Base-by-base conservation (phyloP, 2,329 filamentous ascomycete species). In the Talaromyces sp. region DNA sequence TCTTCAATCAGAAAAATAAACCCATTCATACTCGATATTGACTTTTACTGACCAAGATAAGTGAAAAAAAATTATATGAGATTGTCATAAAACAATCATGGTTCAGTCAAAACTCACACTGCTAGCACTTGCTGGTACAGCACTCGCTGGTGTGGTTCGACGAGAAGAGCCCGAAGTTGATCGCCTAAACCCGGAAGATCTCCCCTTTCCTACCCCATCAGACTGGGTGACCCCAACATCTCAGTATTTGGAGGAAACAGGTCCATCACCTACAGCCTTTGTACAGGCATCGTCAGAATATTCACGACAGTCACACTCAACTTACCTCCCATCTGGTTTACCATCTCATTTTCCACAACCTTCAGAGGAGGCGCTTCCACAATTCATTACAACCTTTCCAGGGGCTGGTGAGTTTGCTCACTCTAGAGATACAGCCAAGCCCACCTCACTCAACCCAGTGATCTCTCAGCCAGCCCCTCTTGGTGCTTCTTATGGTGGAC, bases 51-150 rank as follows among this genome's bases (percentile, higher is more conserved):
- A n/a, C 1, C 3, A 31, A 53, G 3, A n/a, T 13, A 45, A 22
- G 8, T 22, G n/a, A 15, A 5, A 4, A 53, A 31, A 19, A 8
- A 19, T 5, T 29, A n/a, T 31, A 31, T 27, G 11, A 8, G 11
- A 8, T 53, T 8, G 27, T 17, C n/a, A 53, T 17, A 31, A 29
- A 27, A 5, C 15, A 54, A 38, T 22, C 7, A 65, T 65, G 63
- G 63, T 54, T 36, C 58, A 65, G 13, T 65, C 63, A 17, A 65
- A 60, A 43, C 56, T 65, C 27, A 49, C 63, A n/a, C 34, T 65
- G 17, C 45, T 65, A 27, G 63, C 58, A 45, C 49, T 65, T 60
- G 63, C 63, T 17, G 38, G 63, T 34, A 34, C 63, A 25, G 63
- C 63, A 8, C 56, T 65, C 31, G 54, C 63, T 27, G 63, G 54